These are phyloP conservation scores for Blastobotrys ciferrii DNA, from an alignment of 1,139 yeast genomes.

Conservation along the genomic window DNA sequence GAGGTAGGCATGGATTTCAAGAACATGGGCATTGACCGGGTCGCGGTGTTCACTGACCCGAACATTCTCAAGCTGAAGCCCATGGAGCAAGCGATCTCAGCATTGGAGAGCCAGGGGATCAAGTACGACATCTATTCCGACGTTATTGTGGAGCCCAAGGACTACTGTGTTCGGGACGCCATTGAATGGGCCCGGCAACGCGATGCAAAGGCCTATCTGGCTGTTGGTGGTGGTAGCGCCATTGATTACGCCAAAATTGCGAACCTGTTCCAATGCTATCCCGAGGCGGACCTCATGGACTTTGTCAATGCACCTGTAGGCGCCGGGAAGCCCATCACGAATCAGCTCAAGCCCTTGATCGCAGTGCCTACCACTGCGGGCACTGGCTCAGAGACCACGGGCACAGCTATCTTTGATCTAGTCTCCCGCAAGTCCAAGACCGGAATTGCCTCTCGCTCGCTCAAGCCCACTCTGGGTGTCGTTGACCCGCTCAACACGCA, in stretches of 20 bases:
- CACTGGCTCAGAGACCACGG: conserved; percentile 48
- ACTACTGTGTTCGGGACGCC: conserved; percentile 40
- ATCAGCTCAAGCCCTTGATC: conserved; percentile 39
- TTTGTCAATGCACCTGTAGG: conserved; percentile 45
- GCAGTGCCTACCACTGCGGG: conserved; percentile 48
- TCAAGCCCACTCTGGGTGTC: conserved; percentile 41
- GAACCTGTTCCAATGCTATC: conserved; percentile 40
- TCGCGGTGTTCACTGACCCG: conserved; percentile 38
- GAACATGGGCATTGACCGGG: conserved; percentile 36
- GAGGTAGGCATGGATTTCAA: conserved; percentile 43
- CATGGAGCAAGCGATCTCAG: conserved; percentile 36
- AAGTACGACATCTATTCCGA: conserved; percentile 39
- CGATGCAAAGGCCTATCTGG: conserved; percentile 41
- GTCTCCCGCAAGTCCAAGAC: conserved; percentile 37
- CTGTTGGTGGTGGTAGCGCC: conserved; percentile 45
- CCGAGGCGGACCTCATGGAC: conserved; percentile 40
- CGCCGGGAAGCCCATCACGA: conserved; percentile 40
- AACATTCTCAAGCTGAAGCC: conserved; percentile 34
- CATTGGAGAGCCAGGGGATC: conserved; percentile 39
- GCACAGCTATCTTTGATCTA: conserved; percentile 43
- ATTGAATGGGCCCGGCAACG: conserved; percentile 39
- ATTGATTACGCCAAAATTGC: conserved; percentile 45
- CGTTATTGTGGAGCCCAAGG: conserved; percentile 43
- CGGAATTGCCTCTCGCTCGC: conserved; percentile 42
- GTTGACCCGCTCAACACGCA: conserved; percentile 44